A percentile compares a stretch with the other conserved stretches of the same genome.
Conservation (phyloP, 2,329 filamentous ascomycete species). For the Diaporthe sp. region DNA sequence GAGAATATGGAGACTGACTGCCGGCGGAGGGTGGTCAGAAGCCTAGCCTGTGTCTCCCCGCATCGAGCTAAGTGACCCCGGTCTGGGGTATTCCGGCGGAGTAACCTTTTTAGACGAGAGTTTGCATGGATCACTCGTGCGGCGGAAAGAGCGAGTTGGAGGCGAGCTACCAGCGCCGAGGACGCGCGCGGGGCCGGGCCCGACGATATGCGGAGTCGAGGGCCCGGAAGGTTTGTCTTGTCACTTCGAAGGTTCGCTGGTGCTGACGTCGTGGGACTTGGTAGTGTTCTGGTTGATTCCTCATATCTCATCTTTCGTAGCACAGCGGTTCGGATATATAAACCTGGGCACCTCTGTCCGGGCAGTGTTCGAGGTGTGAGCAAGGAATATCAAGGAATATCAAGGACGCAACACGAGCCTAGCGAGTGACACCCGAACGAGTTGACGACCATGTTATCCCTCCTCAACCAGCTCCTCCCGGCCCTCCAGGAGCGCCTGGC, state of each 20-base stretch:
- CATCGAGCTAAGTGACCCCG: background rate
- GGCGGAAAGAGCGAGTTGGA: background rate
- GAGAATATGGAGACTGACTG: background rate
- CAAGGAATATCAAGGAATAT: too few relatives aligned
- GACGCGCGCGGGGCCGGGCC: background rate
- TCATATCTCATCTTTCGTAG: background rate
- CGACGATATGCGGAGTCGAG: slow-evolving; percentile 24
- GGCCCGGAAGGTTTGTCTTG: background rate
- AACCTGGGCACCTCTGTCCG: background rate
- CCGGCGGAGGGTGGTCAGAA: slow-evolving; percentile 6
- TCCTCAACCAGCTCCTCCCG: background rate
- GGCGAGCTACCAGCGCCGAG: background rate
- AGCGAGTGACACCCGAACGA: background rate
- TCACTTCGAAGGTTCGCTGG: background rate
- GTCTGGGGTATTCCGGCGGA: slow-evolving; percentile 20
- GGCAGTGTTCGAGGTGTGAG: background rate
- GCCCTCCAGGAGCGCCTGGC: background rate
- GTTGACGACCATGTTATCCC: background rate
- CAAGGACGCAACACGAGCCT: background rate
- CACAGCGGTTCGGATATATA: background rate
- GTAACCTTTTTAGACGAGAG: slow-evolving; percentile 1
- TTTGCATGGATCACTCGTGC: background rate
- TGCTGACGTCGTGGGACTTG: background rate
- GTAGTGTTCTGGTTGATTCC: too few relatives aligned
- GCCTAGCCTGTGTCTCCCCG: background rate